Conservation (phyloP, 352 stramenopile genomes). For the Pythium dissimile region DNA sequence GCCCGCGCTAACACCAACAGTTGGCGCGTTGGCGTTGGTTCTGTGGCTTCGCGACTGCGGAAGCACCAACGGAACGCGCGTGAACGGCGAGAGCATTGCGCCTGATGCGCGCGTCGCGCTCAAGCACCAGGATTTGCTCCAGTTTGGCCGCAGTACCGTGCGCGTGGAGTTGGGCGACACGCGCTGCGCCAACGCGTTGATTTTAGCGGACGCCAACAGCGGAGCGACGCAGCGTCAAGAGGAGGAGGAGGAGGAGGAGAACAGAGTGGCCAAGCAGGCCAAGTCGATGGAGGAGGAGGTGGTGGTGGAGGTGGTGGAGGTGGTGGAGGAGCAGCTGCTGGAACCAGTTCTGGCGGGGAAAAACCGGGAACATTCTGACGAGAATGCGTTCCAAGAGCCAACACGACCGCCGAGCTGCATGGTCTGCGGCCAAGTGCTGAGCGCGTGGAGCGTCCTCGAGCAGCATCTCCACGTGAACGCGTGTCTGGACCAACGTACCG, state of each 20-base stretch:
- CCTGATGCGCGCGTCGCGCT: slow-evolving; percentile 27
- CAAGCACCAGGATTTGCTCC: slow-evolving; percentile 35
- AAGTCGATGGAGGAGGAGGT: too few relatives aligned
- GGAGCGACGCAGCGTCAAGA: too few relatives aligned
- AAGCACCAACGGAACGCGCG: slow-evolving; percentile 58
- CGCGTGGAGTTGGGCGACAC: slow-evolving; percentile 12
- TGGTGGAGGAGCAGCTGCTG: background rate
- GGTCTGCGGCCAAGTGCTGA: slow-evolving; percentile 32
- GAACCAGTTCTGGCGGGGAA: background rate
- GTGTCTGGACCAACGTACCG: slow-evolving; percentile 27
- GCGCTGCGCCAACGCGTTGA: slow-evolving; percentile 1
- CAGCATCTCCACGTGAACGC: slow-evolving; percentile 35
- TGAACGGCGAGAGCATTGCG: slow-evolving; percentile 37
- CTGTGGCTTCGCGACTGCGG: slow-evolving; percentile 29
- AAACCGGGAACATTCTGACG: background rate
- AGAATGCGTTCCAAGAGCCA: slow-evolving; percentile 11
- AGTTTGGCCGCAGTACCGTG: slow-evolving; percentile 28
- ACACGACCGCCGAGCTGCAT: slow-evolving; percentile 25
- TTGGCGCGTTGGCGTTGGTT: background rate
- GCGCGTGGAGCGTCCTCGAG: slow-evolving; percentile 31
- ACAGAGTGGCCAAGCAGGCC: too few relatives aligned
- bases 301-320: background rate
- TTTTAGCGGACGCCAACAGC: too few relatives aligned
- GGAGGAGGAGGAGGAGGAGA: background rate
- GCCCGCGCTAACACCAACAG: too few relatives aligned